A percentile compares a stretch with the other conserved stretches of the same genome.
phyloP scores from a whole-genome alignment of 163 green algal species.

The Chlamydomonas reinhardtii region DNA sequence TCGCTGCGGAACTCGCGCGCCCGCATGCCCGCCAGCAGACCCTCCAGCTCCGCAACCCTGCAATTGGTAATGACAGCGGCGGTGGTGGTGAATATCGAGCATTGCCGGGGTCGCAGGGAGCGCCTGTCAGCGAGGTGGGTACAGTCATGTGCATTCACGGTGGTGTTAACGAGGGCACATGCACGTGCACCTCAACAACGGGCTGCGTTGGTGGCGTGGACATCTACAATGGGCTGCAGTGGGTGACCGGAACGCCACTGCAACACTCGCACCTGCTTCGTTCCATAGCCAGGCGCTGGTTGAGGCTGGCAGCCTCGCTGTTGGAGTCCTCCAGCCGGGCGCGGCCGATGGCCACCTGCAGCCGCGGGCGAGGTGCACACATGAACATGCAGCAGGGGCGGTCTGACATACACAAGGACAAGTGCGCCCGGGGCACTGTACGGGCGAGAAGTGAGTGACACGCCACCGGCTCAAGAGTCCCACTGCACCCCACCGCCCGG shows the following conservation, averaged over 20 bases:
- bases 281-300: conserved; percentile 73
- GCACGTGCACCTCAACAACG: too few relatives aligned
- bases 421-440: too few relatives aligned
- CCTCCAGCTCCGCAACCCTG: conserved; percentile 79
- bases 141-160: neutral
- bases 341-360: conserved; percentile 54
- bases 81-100: too few relatives aligned
- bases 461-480: neutral
- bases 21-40: conserved; percentile 74
- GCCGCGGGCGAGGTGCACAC: too few relatives aligned
- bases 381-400: too few relatives aligned
- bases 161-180: too few relatives aligned
- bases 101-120: neutral
- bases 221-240: too few relatives aligned
- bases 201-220: too few relatives aligned
- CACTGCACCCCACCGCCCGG: too few relatives aligned
- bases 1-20: conserved; percentile 66
- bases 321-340: conserved; percentile 70
- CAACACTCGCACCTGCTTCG: conserved; percentile 45
- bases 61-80: neutral
- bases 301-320: conserved; percentile 52
- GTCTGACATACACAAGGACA: too few relatives aligned
- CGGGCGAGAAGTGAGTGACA: neutral
- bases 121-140: neutral
- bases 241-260: too few relatives aligned